Evolutionary conservation across 768 basidiomycete genomes (phyloP).

Genomic region (Cytidiella melzeri): DNA sequence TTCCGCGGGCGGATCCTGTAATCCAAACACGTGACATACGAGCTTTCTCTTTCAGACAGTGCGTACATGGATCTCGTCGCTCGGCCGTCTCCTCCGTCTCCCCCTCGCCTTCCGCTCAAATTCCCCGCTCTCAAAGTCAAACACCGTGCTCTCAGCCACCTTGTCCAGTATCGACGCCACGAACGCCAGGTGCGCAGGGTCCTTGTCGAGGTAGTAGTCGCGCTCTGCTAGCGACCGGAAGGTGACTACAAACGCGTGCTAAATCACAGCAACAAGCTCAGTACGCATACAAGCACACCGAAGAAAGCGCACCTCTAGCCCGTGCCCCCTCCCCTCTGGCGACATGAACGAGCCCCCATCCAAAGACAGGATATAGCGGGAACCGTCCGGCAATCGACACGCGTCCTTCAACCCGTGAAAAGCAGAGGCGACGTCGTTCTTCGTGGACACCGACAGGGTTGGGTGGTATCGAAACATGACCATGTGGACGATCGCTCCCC

Average conservation of each 20-base stretch:
- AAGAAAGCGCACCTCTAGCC: conserved; percentile 4
- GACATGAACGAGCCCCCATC: conserved; percentile 7
- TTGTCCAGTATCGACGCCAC: conserved; percentile 4
- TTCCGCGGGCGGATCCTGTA: too few relatives aligned
- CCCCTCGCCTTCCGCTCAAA: too few relatives aligned
- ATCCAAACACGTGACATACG: too few relatives aligned
- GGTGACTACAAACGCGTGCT: conserved; percentile 9
- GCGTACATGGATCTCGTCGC: too few relatives aligned
- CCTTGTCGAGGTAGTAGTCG: conserved; percentile 7
- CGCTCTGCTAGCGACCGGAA: conserved; percentile 3
- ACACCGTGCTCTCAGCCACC: conserved; percentile 1
- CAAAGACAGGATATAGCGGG: conserved; percentile 4
- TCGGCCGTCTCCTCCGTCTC: too few relatives aligned
- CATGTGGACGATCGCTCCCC: conserved; percentile 5
- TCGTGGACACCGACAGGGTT: neutral
- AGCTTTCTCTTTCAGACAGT: too few relatives aligned
- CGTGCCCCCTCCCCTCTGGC: conserved; percentile 5
- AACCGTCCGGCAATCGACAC: conserved; percentile 1
- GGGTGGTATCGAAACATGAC: conserved; percentile 9
- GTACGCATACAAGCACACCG: neutral
- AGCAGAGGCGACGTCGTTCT: conserved; percentile 1
- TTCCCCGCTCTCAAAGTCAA: conserved; percentile 9
- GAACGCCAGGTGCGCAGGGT: conserved; percentile 11
- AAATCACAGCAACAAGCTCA: too few relatives aligned
- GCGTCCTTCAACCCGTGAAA: conserved; percentile 10